A percentile compares a stretch with the other conserved stretches of the same genome.
Conservation (phyloP, 2,329 filamentous ascomycete species). For the Diplodia intermedia region DNA sequence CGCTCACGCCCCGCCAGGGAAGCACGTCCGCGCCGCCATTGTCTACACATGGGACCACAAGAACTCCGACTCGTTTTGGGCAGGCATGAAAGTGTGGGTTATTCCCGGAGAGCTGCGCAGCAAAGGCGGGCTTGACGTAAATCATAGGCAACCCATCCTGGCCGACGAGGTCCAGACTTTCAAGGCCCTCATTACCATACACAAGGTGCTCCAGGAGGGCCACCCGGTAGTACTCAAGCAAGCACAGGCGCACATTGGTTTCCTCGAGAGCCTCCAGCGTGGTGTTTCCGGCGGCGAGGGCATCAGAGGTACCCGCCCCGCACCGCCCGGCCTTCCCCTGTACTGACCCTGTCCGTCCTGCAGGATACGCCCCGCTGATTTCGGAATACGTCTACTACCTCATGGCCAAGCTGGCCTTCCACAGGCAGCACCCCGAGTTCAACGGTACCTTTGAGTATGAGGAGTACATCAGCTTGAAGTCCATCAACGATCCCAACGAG, state of each 20-base stretch:
- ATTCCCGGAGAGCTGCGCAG: conserved; percentile 16
- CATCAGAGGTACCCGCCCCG: conserved; percentile 67
- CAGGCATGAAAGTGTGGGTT: conserved; percentile 91
- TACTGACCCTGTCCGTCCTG: conserved; percentile 9
- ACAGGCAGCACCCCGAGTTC: conserved; percentile 95
- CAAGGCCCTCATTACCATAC: conserved; percentile 95
- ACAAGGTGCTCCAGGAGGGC: conserved; percentile 97
- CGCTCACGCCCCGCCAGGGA: conserved; percentile 60
- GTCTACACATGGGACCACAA: conserved; percentile 99
- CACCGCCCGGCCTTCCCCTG: conserved; percentile 5
- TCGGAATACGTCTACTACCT: conserved; percentile 97
- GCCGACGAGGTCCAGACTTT: conserved; percentile 99
- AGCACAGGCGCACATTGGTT: conserved; percentile 84
- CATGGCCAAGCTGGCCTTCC: conserved; percentile 93
- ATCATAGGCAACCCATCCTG: conserved; percentile 84
- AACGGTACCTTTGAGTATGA: conserved; percentile 99
- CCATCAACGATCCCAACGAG: conserved; percentile 98
- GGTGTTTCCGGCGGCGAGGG: conserved; percentile 80
- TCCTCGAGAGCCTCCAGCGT: conserved; percentile 91
- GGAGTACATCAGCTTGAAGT: conserved; percentile 97
- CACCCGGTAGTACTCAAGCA: conserved; percentile 88
- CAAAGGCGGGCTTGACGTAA: conserved; percentile 29
- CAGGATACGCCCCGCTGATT: conserved; percentile 86
- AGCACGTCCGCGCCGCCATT: conserved; percentile 97
- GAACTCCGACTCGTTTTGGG: conserved; percentile 93